Base-by-base conservation (phyloP, 2,329 filamentous ascomycete species). In the Penicillium corylophilum region DNA sequence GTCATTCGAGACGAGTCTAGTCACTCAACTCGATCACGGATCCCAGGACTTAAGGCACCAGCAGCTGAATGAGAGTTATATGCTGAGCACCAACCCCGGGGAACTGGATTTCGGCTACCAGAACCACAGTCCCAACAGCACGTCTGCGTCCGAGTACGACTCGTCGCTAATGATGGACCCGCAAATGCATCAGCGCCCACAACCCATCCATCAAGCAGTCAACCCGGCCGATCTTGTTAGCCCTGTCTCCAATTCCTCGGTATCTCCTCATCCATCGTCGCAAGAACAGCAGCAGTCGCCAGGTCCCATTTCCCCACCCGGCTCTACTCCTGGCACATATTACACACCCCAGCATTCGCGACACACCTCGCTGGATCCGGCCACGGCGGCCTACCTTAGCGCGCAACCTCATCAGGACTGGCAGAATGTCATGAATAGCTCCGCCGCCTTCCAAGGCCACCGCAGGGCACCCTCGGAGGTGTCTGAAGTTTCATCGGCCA, bases 401-500 rank as follows among this genome's bases (percentile, higher is more conserved):
- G 73, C 72, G 15, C 74, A 76, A 47, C 69, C 74, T 41, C 74
- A 76, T 44, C 74, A 74, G 41, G 84, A 87, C 55, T 87, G 84
- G 84, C 71, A 74, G 51, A 76, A 77, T 29, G 74, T 80, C 66
- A 70, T 79, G 55, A 77, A 76, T 65, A 80, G 81, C 61, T 73
- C 76, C 33, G 75, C 78, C 31, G 75, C 78, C 53, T 96, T 95
- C 66, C 87, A 89, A 60, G 79, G 83, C n/a, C 93, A 96, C 68
- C 83, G 91, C 62, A 84, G 92, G 64, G 86, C 84, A 33, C 89
- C 90, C 1, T 96, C 92, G n/a, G 93, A 96, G 62, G 90, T 87
- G 64, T 96, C 91, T 2, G 93, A 96, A 61, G 86, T 96, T 5
- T 96, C 83, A 2, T 95, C 90, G 16, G 89, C 86, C 15, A 86